Evolutionary conservation across 2,329 filamentous ascomycete species (phyloP).

Genomic region (Metarhizium robertsii): DNA sequence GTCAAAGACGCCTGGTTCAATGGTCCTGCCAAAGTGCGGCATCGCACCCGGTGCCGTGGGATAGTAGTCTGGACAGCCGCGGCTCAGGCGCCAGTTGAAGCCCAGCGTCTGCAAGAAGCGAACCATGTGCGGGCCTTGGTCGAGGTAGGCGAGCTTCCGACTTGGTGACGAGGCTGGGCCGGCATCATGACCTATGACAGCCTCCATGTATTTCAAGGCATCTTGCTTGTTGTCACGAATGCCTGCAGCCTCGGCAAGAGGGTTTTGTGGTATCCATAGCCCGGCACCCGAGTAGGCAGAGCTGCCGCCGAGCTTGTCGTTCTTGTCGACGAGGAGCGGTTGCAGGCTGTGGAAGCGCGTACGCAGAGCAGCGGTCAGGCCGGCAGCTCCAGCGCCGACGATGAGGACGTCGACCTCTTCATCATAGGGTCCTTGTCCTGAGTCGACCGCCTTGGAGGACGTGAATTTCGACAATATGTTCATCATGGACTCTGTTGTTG

Average conservation of each 20-base stretch:
- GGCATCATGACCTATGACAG: background rate
- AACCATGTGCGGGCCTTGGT: background rate
- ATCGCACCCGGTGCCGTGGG: background rate
- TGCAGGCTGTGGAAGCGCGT: background rate
- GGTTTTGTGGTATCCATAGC: background rate
- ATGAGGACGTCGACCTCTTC: background rate
- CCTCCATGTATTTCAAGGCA: background rate
- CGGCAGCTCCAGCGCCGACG: background rate
- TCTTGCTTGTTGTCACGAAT: background rate
- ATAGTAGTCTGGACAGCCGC: background rate
- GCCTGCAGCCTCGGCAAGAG: background rate
- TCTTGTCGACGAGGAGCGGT: background rate
- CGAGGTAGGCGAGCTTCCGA: background rate
- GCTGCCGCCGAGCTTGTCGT: background rate
- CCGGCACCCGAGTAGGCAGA: background rate
- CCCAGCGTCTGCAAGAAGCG: background rate
- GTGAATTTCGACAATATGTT: too few species aligned
- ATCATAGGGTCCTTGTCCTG: too few species aligned
- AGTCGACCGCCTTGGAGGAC: too few species aligned
- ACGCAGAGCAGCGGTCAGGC: background rate
- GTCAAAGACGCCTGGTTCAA: background rate
- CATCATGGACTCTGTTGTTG: too few species aligned
- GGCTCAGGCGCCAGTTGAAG: background rate
- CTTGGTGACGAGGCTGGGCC: background rate
- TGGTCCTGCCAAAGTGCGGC: background rate